Conservation (phyloP, 1,284 basidiomycete species). For the Apiotrichum sp. region DNA sequence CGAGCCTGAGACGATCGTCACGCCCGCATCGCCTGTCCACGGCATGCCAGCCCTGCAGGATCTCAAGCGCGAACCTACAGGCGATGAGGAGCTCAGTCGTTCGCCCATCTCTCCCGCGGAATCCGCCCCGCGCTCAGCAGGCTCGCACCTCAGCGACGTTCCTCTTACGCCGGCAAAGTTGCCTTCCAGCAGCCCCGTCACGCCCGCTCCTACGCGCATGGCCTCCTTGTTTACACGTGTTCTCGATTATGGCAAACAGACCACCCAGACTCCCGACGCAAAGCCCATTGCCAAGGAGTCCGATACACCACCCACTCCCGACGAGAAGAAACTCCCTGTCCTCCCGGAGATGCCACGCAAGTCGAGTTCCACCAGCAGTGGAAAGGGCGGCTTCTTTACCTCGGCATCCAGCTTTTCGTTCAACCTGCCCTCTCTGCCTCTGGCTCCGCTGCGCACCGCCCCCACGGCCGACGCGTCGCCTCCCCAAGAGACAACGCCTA, state of each 20-base stretch:
- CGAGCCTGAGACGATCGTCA: slow-evolving; percentile 1
- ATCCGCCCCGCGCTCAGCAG: not conserved
- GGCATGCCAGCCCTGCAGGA: no score
- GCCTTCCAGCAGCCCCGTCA: not conserved
- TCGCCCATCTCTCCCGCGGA: not conserved
- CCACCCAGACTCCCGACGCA: not conserved
- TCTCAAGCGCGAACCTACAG: no score
- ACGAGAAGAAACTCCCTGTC: not conserved
- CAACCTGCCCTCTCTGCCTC: slow-evolving; percentile 4
- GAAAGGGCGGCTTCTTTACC: slow-evolving; percentile 10
- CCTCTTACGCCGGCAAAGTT: not conserved
- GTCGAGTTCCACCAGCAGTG: not conserved
- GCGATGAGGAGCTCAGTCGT: not conserved
- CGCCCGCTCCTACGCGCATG: not conserved
- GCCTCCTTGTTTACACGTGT: slow-evolving; percentile 10
- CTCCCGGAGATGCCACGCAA: not conserved
- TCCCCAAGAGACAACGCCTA: not conserved
- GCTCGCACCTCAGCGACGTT: not conserved
- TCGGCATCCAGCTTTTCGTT: slow-evolving; percentile 11
- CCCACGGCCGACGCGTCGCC: not conserved
- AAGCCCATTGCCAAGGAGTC: not conserved
- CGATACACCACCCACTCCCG: not conserved
- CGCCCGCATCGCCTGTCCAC: not conserved
- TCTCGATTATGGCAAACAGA: slow-evolving; percentile 2
- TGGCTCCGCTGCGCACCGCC: not conserved